Percentiles rank a stretch among this genome's conserved stretches.
phyloP scores from a whole-genome alignment of 116 monocot species.

The Zostera marina region DNA sequence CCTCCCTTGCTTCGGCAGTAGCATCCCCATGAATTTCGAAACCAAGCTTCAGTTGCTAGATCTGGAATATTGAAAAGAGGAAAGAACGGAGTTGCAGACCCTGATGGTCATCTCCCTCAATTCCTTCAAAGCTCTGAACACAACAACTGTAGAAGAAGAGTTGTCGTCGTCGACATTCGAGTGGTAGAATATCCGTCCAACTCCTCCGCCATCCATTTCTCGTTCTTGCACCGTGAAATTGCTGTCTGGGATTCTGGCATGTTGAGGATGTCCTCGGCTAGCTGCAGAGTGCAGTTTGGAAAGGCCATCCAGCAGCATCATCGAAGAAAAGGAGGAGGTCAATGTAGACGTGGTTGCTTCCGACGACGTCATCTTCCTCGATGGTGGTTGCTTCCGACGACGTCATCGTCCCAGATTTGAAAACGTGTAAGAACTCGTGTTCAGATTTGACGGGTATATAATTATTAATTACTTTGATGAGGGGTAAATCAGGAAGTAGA shows the following conservation, averaged over 20 bases:
- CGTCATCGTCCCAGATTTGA: too few species aligned
- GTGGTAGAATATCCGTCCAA: neutral
- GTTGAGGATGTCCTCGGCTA: neutral
- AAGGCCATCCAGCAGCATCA: neutral
- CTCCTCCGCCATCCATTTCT: conserved; percentile 3
- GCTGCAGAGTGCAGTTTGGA: neutral
- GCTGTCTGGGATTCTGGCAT: conserved; percentile 1
- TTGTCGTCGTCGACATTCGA: neutral
- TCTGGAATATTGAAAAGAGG: conserved; percentile 1
- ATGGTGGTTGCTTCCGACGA: conserved; percentile 6
- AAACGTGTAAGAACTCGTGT: too few species aligned
- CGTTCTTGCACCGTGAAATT: neutral
- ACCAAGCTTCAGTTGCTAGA: conserved; percentile 18
- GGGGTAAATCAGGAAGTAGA: too few species aligned
- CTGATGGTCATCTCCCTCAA: conserved; percentile 14
- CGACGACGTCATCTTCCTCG: neutral
- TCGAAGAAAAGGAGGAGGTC: neutral
- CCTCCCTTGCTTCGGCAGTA: too few species aligned
- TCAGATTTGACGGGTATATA: too few species aligned
- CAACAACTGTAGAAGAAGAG: neutral
- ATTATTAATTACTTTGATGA: too few species aligned
- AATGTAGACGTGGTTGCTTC: neutral
- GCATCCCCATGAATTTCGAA: conserved; percentile 4
- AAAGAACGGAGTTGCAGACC: conserved; percentile 9
- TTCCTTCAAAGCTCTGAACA: conserved; percentile 12